Evolutionary conservation across 2,329 filamentous ascomycete genomes (phyloP).

Genomic region (Boeremia exigua): DNA sequence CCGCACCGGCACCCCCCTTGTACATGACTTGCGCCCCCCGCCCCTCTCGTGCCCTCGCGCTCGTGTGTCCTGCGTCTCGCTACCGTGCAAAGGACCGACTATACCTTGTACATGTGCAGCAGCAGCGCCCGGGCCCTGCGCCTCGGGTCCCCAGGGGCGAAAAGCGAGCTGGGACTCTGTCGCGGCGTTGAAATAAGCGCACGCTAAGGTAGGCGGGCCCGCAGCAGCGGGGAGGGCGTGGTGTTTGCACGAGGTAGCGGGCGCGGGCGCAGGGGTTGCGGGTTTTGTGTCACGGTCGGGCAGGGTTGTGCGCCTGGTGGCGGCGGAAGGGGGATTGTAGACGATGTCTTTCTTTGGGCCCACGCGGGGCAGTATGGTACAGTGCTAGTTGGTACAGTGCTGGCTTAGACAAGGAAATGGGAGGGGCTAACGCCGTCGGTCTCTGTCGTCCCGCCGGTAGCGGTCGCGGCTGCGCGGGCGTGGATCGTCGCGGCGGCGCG

Average conservation of each 20-base stretch:
- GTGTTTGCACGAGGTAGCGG: not conserved
- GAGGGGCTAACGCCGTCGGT: slow-evolving; percentile 32
- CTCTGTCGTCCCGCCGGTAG: slow-evolving; percentile 48
- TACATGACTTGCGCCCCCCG: too few relatives aligned
- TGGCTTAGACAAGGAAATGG: not conserved
- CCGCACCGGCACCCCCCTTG: too few relatives aligned
- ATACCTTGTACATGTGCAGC: not conserved
- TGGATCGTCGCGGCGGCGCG: slow-evolving; percentile 43
- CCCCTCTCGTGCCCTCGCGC: not conserved
- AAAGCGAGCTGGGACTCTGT: not conserved
- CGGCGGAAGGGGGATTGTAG: not conserved
- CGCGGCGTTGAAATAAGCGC: slow-evolving; percentile 1
- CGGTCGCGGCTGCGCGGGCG: slow-evolving; percentile 50
- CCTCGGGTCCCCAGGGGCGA: not conserved
- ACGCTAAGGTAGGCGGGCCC: not conserved
- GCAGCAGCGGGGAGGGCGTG: not conserved
- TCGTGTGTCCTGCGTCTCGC: too few relatives aligned
- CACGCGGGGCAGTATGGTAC: not conserved
- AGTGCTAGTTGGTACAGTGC: not conserved
- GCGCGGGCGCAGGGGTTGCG: not conserved
- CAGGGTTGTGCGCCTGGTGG: too few relatives aligned
- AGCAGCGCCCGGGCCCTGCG: not conserved
- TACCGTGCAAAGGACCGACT: not conserved
- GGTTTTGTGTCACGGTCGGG: slow-evolving; percentile 1
- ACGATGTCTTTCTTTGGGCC: not conserved